phyloP scores from a whole-genome alignment of 2,329 filamentous ascomycete species.

The Fusarium haematococcum region DNA sequence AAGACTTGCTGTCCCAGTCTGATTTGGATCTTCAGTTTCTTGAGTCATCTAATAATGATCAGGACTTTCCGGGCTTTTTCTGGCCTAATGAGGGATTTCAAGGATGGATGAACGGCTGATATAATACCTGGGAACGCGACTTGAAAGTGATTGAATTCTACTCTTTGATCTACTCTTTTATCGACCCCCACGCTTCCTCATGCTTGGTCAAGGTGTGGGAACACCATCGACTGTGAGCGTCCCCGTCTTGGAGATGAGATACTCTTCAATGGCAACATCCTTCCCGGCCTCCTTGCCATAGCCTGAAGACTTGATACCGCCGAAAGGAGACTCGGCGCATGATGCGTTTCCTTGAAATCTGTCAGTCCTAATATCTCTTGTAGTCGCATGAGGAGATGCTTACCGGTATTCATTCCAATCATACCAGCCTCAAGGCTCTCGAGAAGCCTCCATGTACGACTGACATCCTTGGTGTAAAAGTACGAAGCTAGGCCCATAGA shows the following conservation, averaged over 20 bases:
- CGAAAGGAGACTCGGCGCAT: conserved; percentile 3
- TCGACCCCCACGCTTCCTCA: too few species aligned
- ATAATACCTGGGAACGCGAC: neutral
- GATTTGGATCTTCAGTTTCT: neutral
- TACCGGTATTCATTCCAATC: conserved; percentile 2
- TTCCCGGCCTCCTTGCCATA: conserved; percentile 50
- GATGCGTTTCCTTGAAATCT: neutral
- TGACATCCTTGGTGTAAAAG: conserved; percentile 1
- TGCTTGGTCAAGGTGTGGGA: neutral
- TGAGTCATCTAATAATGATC: neutral
- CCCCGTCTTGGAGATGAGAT: conserved; percentile 54
- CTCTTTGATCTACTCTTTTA: neutral
- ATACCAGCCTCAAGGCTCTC: conserved; percentile 8
- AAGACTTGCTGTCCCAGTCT: neutral
- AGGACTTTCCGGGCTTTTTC: neutral
- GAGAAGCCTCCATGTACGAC: neutral
- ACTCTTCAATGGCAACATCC: conserved; percentile 57
- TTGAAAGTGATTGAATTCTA: neutral
- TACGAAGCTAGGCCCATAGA: conserved; percentile 3
- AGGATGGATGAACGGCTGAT: neutral
- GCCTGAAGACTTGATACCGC: conserved; percentile 31
- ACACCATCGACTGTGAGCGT: conserved; percentile 4
- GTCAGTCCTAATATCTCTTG: neutral
- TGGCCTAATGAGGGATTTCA: neutral
- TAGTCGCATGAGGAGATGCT: neutral